Evolutionary conservation across 345 rosid genomes (phyloP), one percentile per base, ranked within the genome.

Genomic region (Aquilaria yunnanensis): DNA sequence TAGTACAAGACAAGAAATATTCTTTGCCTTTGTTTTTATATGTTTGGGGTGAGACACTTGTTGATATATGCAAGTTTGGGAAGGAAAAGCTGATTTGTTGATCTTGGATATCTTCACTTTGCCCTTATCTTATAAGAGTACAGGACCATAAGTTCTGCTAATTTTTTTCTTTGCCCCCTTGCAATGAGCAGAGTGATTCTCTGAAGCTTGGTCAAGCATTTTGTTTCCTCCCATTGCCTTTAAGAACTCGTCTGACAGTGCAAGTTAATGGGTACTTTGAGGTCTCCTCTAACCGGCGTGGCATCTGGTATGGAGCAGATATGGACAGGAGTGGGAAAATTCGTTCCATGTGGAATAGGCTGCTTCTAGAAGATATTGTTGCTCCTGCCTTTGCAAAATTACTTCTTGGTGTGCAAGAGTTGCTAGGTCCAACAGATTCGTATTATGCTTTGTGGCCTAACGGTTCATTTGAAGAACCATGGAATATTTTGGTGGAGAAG

Each of bases 311-410:
- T 75, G 98, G 98, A 63, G 96, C 74, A 51, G 98, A 92, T 71
- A 92, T 92, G 98, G 98, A 92, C 70, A 89, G 92, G 77, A 82
- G 98, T 78, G 98, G 96, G 23, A 92, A 85, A 82, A 68, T 92
- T 75, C 98, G 98, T 59, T 92, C 95, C 32, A 72, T 84, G 60
- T 92, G 98, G 98, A 92, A 92, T 76, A 81, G 85, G 76, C 95
- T 87, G 76, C 95, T 92, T 72, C 77, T 92, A 60, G 98, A 92
- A 79, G 96, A 92, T 77, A 81, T 92, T 54, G 78, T 89, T 56
- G 96, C 90, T 63, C 96, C 96, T 72, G 45, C 77, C 57, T 92
- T 85, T 77, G 62, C 69, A 43, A 73, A 67, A 31, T 67, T 92
- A 67, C 78, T 92, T 70, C 81, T 92, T 77, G 76, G 88, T 62